Conservation (phyloP, 495 filamentous ascomycete species). For the Oleoguttula mirabilis region DNA sequence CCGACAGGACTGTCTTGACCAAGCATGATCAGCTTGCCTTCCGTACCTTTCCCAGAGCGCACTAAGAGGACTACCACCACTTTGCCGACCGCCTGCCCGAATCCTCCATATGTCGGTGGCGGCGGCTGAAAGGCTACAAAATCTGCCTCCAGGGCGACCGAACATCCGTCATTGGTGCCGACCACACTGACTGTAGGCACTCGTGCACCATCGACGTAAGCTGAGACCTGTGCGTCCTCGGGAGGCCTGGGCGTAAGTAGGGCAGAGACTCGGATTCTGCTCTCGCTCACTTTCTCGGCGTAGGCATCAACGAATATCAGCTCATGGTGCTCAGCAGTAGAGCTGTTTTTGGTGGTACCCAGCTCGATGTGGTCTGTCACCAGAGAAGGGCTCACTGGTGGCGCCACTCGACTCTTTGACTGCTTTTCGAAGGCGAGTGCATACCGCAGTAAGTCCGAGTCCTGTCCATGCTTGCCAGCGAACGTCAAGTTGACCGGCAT, state of each 20-base stretch:
- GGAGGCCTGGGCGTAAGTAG: background rate
- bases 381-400: slow-evolving; percentile 8
- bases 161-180: background rate
- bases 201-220: background rate
- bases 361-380: slow-evolving; percentile 1
- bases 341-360: background rate
- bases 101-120: slow-evolving; percentile 14
- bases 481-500: slow-evolving; percentile 31
- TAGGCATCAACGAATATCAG: background rate
- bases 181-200: background rate
- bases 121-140: slow-evolving; percentile 1
- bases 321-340: too few relatives aligned
- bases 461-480: slow-evolving; percentile 25
- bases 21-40: slow-evolving; percentile 6
- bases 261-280: background rate
- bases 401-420: slow-evolving; percentile 1
- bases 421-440: slow-evolving; percentile 27
- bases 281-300: background rate
- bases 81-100: slow-evolving; percentile 7
- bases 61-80: slow-evolving; percentile 7
- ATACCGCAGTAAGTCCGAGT: slow-evolving; percentile 25
- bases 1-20: too few relatives aligned
- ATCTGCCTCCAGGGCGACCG: slow-evolving; percentile 2
- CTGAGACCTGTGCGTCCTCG: background rate
- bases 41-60: background rate